Conservation (phyloP, 192 early-diverging fungal genomes). For the Kappamyces sp. region DNA sequence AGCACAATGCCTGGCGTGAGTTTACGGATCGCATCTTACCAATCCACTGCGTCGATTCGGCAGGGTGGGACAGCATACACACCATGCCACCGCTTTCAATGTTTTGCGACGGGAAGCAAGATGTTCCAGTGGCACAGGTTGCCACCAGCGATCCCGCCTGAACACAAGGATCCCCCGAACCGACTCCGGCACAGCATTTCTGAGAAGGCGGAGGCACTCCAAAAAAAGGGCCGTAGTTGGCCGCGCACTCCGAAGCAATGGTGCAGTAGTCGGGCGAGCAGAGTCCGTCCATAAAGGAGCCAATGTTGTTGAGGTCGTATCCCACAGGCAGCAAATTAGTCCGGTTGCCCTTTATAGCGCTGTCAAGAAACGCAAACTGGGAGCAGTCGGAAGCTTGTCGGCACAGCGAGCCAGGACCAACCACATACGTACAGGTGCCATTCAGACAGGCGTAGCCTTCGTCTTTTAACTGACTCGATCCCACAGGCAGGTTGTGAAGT, state of each 20-base stretch:
- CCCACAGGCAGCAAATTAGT: constrained; percentile 5
- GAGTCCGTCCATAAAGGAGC: constrained; percentile 24
- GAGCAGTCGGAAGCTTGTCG: constrained; percentile 44
- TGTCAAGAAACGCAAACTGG: constrained; percentile 36
- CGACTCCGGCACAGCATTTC: constrained; percentile 51
- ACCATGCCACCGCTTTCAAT: constrained; percentile 39
- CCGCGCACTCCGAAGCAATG: constrained; percentile 52
- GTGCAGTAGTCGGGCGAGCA: constrained; percentile 53
- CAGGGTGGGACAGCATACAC: not conserved
- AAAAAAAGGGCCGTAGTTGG: constrained; percentile 20
- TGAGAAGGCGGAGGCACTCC: constrained; percentile 19
- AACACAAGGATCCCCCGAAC: constrained; percentile 32
- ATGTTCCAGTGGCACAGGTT: constrained; percentile 31
- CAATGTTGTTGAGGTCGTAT: constrained; percentile 17
- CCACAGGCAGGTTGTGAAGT: not conserved
- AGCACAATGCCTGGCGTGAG: constrained; percentile 40
- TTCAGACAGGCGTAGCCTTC: constrained; percentile 56
- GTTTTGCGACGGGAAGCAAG: constrained; percentile 41
- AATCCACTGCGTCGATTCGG: constrained; percentile 47
- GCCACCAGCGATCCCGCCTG: constrained; percentile 39
- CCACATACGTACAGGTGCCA: constrained; percentile 50
- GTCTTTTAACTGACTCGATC: constrained; percentile 4
- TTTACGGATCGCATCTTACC: constrained; percentile 22
- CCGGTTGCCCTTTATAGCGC: constrained; percentile 8
- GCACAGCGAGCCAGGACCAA: constrained; percentile 53